Base-by-base conservation (phyloP, 768 basidiomycete species). In the Sporobolomyces pararoseus region DNA sequence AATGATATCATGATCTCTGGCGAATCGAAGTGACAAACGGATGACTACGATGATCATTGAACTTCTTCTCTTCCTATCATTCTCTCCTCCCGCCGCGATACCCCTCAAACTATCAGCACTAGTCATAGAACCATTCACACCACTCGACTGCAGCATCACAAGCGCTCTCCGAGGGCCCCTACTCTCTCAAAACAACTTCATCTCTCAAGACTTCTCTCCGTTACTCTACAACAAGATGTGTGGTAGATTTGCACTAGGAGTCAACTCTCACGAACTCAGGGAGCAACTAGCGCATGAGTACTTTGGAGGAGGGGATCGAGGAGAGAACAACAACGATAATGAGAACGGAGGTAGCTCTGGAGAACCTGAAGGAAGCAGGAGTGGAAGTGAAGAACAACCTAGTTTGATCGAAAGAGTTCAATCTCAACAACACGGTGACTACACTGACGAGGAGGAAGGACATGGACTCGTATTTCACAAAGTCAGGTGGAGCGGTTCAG, bases 181-280 rank as follows among this genome's bases (percentile, higher is more conserved):
- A n/a, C n/a, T n/a, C n/a, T 42, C 17, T 17, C 9, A 47, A 47
- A 12, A 6, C 46, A 6, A 23, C 10, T 13, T 47, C 46, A 27
- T 21, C 12, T 17, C 50, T 51, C 25, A 51, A 27, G 4, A 27
- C 23, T 29, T 51, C 29, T 21, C 12, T 17, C 50, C 29, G 25
- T 51, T 27, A 7, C 25, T 25, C 25, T 27, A n/a, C 7, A 51
- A 25, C 50, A 27, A 51, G 50, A 66, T 66, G 65, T 66, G 65
- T 46, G 65, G 65, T 2, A 44, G 65, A 39, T 66, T 59, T 35
- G 57, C 65, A 0, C 50, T 66, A 21, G 65, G 57, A 29, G 34
- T 66, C 17, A 19, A 29, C 1, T 32, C 65, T 5, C 19, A 51
- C 25, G 65, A 66, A 4, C 25, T 66, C 25, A 16, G 16, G 35